A percentile compares a stretch with the other conserved stretches of the same genome.
phyloP scores from a whole-genome alignment of 768 basidiomycete genomes.

The Arthromyces matolae region DNA sequence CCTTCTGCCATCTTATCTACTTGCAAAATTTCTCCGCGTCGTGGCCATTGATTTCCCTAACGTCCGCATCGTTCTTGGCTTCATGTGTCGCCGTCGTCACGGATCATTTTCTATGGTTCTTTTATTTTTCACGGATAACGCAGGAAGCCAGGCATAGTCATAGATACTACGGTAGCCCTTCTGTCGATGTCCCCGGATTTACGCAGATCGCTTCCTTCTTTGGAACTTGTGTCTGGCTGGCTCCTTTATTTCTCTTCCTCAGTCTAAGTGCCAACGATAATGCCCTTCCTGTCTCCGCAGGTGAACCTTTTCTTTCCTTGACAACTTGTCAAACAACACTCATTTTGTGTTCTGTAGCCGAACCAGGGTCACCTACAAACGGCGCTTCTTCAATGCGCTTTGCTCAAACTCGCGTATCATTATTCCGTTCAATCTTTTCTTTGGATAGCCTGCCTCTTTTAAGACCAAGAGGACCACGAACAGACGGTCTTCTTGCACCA shows the following conservation, averaged over 20 bases:
- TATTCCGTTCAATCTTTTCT: conserved; percentile 64
- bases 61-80: conserved; percentile 77
- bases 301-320: conserved; percentile 26
- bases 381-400: conserved; percentile 22
- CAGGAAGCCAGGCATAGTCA: conserved; percentile 57
- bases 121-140: conserved; percentile 77
- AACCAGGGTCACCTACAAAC: conserved; percentile 39
- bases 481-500: conserved; percentile 71
- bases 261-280: conserved; percentile 97
- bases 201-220: conserved; percentile 83
- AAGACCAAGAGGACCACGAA: conserved; percentile 41
- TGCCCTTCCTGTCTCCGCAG: conserved; percentile 73
- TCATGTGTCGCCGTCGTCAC: conserved; percentile 82
- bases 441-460: conserved; percentile 38
- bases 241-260: conserved; percentile 91
- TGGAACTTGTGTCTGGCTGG: conserved; percentile 80
- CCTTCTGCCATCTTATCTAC: conserved; percentile 83
- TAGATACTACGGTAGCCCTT: conserved; percentile 41
- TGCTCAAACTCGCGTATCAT: conserved; percentile 42
- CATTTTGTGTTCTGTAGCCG: conserved; percentile 21
- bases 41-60: conserved; percentile 93
- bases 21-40: conserved; percentile 84
- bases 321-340: not conserved
- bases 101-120: conserved; percentile 97
- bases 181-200: conserved; percentile 44